phyloP scores from a whole-genome alignment of 2,329 filamentous ascomycete species.

The Exophiala aquamarina region DNA sequence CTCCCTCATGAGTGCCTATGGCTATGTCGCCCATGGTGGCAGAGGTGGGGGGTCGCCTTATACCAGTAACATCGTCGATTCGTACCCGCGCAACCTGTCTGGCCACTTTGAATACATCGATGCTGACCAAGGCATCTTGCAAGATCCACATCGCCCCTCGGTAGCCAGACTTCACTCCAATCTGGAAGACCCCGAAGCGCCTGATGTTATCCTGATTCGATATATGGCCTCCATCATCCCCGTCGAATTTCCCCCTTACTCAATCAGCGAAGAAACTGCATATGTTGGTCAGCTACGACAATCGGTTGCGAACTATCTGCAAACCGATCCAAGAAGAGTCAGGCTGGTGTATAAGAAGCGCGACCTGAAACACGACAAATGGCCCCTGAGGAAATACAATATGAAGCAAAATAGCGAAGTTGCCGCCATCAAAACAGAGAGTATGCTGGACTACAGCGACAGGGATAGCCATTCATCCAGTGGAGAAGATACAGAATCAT shows the following conservation, averaged over 20 bases:
- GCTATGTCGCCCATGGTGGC: conserved; percentile 19
- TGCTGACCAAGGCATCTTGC: conserved; percentile 22
- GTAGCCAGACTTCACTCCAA: conserved; percentile 6
- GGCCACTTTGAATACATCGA: conserved; percentile 28
- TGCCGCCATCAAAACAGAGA: conserved; percentile 45
- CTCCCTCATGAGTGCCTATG: conserved; percentile 29
- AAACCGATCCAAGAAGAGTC: conserved; percentile 38
- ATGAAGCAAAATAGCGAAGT: conserved; percentile 51
- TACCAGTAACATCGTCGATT: conserved; percentile 19
- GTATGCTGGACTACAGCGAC: conserved; percentile 24
- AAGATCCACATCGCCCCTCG: conserved; percentile 20
- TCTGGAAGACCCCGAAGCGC: conserved; percentile 35
- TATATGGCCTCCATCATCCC: conserved; percentile 43
- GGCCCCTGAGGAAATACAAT: conserved; percentile 42
- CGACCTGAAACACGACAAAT: conserved; percentile 42
- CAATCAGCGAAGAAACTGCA: conserved; percentile 46
- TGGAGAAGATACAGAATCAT: conserved; percentile 20
- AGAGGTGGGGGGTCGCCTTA: conserved; percentile 23
- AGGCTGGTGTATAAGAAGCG: conserved; percentile 49
- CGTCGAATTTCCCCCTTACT: conserved; percentile 46
- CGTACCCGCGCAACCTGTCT: conserved; percentile 18
- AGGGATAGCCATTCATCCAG: conserved; percentile 24
- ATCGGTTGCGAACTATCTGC: conserved; percentile 39
- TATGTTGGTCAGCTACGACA: conserved; percentile 43
- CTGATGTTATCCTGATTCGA: conserved; percentile 45